Evolutionary conservation across 129 eudicot species (phyloP).

Genomic region (Flaveria ramosissima): DNA sequence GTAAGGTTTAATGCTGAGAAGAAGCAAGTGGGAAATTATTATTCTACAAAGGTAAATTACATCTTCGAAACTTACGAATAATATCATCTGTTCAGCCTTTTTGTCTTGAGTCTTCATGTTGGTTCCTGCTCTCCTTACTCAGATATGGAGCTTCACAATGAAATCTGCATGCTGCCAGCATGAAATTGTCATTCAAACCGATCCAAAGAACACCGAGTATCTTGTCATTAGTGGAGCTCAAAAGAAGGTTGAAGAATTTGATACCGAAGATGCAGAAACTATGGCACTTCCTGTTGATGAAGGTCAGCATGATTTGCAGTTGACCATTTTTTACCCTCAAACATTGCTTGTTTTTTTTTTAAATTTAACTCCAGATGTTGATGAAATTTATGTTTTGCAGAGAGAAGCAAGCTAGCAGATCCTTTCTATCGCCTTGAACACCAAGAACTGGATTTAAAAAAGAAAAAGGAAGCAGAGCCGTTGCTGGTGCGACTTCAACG

Average conservation of each 20-base stretch:
- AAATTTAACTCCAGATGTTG: background rate
- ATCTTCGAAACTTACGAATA: background rate
- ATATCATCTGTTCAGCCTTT: background rate
- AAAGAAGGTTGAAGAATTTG: slow-evolving; percentile 74
- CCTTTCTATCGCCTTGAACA: slow-evolving; percentile 94
- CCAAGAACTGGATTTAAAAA: slow-evolving; percentile 76
- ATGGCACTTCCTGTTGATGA: slow-evolving; percentile 71
- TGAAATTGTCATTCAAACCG: slow-evolving; percentile 85
- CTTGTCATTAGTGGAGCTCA: slow-evolving; percentile 85
- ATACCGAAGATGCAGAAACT: slow-evolving; percentile 84
- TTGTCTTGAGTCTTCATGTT: slow-evolving; percentile 4
- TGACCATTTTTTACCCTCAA: background rate
- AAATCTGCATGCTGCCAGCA: slow-evolving; percentile 89
- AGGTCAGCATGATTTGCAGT: slow-evolving; percentile 43
- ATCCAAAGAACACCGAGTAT: slow-evolving; percentile 81
- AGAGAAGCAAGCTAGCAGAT: slow-evolving; percentile 71
- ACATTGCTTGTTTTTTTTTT: background rate
- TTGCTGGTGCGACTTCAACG: slow-evolving; percentile 76
- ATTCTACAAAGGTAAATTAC: slow-evolving; percentile 73
- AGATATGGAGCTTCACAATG: slow-evolving; percentile 98
- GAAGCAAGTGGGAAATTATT: slow-evolving; percentile 96
- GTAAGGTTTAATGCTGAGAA: slow-evolving; percentile 97
- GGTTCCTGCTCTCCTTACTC: slow-evolving; percentile 22
- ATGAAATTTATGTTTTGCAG: slow-evolving; percentile 35
- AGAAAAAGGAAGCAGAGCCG: slow-evolving; percentile 91